Evolutionary conservation across 768 basidiomycete genomes (phyloP), one percentile per base, ranked within the genome.

Genomic region (Leucosporidium yakuticum): DNA sequence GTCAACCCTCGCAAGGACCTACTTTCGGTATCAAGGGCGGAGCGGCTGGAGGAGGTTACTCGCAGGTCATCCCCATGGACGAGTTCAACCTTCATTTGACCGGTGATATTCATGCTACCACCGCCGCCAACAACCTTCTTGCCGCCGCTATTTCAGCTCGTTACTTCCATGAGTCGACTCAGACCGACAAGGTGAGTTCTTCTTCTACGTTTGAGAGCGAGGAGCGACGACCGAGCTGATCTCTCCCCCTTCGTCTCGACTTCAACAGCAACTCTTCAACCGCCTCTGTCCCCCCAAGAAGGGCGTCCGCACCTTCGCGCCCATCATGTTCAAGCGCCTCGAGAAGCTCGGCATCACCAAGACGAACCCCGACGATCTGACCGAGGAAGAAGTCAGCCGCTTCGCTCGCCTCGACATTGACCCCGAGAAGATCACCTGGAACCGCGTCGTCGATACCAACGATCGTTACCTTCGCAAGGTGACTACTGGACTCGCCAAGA

Each of bases 11-110:
- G 81, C 95, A 99, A 79, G 95, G 96, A 19, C 95, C 95, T 44
- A 98, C 95, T 0, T 99, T 98, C 78, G 95, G 95, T 74, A 96
- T 99, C 83, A 99, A 99, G 80, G 95, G 95, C 73, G 96, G 95
- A 75, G 95, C 95, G 48, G 95, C 95, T 53, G 95, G 96, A 50
- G 95, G 95, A 69, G 95, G 95, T 62, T 99, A 98, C 82, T 92
- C 91, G 77, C 94, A 96, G 77, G 90, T 99, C 76, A 98, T 98
- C 80, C 95, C 95, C 51, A 97, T 98, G 95, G 95, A 97, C 76
- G 95, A 97, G 89, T 98, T 99, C 80, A 98, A 98, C 79, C 80
- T 99, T 58, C 93, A 95, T 77, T 81, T 94, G 79, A 95, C 93
- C 51, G 76, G 73, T 62, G 96, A 99, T 80, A 97, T 98, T 64